Percentiles rank a stretch among this genome's conserved stretches.
Conservation (phyloP, 768 basidiomycete genomes). For the Termitomyces sp. region DNA sequence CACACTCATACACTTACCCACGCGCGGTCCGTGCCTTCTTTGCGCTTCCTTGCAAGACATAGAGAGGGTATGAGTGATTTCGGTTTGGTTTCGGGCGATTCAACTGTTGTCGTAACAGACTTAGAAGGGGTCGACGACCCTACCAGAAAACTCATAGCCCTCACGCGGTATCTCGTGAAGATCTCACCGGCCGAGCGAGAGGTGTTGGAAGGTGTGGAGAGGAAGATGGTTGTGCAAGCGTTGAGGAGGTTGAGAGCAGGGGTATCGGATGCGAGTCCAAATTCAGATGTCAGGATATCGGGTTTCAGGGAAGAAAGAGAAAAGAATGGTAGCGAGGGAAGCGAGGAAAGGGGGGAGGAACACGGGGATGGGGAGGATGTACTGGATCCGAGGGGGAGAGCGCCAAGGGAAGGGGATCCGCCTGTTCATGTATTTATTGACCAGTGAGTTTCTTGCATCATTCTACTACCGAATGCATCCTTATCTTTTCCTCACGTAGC, state of each 20-base stretch:
- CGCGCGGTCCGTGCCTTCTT: neutral
- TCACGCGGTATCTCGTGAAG: constrained; percentile 3
- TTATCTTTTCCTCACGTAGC: constrained; percentile 27
- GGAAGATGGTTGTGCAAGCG: constrained; percentile 7
- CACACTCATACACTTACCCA: neutral
- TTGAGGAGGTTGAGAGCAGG: neutral
- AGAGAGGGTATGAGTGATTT: neutral
- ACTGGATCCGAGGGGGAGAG: constrained; percentile 29
- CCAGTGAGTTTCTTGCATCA: constrained; percentile 35
- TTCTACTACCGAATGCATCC: neutral
- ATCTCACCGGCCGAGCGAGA: constrained; percentile 7
- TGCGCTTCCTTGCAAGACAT: neutral
- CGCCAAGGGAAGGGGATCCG: constrained; percentile 24
- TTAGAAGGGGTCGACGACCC: neutral
- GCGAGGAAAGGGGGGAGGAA: neutral
- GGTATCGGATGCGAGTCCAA: neutral
- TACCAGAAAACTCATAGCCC: constrained; percentile 4
- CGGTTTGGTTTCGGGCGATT: neutral
- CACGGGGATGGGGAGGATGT: constrained; percentile 16
- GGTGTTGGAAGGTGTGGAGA: constrained; percentile 9
- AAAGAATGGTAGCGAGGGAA: neutral
- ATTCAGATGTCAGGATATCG: neutral
- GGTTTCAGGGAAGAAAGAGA: neutral
- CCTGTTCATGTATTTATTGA: constrained; percentile 49
- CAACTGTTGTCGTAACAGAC: neutral